These are phyloP conservation scores for Chlamydomonas sp. DNA, from an alignment of 139 green algal species.

Conservation along the genomic window DNA sequence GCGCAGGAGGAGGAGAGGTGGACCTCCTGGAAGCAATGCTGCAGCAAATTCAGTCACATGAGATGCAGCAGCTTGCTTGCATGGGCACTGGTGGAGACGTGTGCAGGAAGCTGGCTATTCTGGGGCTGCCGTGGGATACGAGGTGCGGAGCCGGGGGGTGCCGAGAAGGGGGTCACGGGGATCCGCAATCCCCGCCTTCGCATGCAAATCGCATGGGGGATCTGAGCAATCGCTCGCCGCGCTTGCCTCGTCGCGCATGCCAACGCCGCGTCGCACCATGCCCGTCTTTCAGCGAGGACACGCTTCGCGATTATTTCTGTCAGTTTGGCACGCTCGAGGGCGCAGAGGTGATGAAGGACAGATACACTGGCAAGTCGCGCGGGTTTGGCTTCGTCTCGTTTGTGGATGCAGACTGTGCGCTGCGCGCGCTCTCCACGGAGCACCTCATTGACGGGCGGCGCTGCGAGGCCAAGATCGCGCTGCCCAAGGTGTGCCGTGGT, in stretches of 20 bases:
- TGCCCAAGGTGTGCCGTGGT: slow-evolving; percentile 76
- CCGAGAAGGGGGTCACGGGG: neutral
- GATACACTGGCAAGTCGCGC: slow-evolving; percentile 41
- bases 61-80: no score
- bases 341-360: slow-evolving; percentile 72
- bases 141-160: slow-evolving; percentile 20
- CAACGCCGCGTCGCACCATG: no score
- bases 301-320: slow-evolving; percentile 63
- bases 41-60: no score
- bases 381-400: slow-evolving; percentile 68
- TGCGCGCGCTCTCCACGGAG: slow-evolving; percentile 33
- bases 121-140: slow-evolving; percentile 74
- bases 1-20: no score
- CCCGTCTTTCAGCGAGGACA: slow-evolving; percentile 45
- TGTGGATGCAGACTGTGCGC: slow-evolving; percentile 29
- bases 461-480: slow-evolving; percentile 69
- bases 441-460: slow-evolving; percentile 66
- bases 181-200: no score
- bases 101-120: slow-evolving; percentile 49
- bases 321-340: slow-evolving; percentile 62
- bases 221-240: no score
- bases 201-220: no score
- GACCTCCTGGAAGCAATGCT: no score
- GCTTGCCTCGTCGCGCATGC: no score
- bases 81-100: no score